These are phyloP conservation scores for Vitis amurensis DNA, from an alignment of 164 flowering plant species.

Conservation along the genomic window DNA sequence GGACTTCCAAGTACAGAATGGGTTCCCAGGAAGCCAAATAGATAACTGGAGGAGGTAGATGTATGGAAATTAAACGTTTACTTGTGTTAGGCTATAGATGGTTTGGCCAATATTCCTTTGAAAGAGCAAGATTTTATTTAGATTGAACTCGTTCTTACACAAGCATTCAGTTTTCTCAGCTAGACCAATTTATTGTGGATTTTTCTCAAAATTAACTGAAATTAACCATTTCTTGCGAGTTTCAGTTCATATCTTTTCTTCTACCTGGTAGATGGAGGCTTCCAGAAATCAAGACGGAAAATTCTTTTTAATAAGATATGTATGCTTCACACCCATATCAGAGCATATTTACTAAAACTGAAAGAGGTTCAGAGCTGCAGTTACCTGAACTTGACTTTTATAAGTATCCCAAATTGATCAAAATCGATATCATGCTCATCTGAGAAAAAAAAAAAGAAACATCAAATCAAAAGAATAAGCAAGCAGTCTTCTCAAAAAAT, in stretches of 20 bases:
- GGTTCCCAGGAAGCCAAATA: too few relatives aligned
- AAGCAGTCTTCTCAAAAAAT: not conserved
- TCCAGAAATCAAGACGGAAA: too few relatives aligned
- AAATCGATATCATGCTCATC: slow-evolving; percentile 90
- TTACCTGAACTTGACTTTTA: slow-evolving; percentile 97
- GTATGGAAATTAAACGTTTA: too few relatives aligned
- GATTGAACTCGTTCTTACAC: not conserved
- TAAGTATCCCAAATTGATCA: slow-evolving; percentile 83
- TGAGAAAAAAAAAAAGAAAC: slow-evolving; percentile 22
- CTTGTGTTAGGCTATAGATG: too few relatives aligned
- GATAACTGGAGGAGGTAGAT: too few relatives aligned
- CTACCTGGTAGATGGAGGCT: too few relatives aligned
- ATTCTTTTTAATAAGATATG: too few relatives aligned
- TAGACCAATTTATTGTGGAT: not conserved
- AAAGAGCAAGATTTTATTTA: not conserved
- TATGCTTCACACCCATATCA: not conserved
- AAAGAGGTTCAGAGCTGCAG: slow-evolving; percentile 4
- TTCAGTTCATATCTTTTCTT: too few relatives aligned
- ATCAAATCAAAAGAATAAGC: slow-evolving; percentile 6
- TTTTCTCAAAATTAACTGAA: not conserved
- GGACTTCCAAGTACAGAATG: too few relatives aligned
- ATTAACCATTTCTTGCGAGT: not conserved
- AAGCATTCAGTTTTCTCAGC: not conserved
- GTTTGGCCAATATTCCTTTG: not conserved
- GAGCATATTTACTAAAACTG: not conserved